phyloP scores from a whole-genome alignment of 306 rosid genomes.

The Prunus mira region DNA sequence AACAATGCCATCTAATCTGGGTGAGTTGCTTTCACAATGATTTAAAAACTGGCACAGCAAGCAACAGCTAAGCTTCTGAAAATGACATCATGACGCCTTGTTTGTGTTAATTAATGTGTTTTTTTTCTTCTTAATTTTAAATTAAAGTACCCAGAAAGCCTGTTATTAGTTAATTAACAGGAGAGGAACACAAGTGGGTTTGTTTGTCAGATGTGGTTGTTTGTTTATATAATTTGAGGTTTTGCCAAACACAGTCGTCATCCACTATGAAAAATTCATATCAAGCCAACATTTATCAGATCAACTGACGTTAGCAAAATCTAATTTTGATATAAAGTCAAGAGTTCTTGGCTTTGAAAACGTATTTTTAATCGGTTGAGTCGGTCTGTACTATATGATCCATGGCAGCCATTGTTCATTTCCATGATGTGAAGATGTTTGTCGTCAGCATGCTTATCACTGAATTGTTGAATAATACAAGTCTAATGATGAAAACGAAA shows the following conservation, averaged over 20 bases:
- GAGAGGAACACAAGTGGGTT: neutral
- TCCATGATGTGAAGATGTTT: neutral
- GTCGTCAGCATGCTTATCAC: neutral
- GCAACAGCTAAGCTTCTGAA: slow-evolving; percentile 41
- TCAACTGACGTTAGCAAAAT: neutral
- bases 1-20: slow-evolving; percentile 20
- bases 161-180: neutral
- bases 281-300: neutral
- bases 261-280: neutral
- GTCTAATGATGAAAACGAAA: neutral
- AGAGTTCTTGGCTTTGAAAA: neutral
- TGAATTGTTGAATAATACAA: neutral
- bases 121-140: neutral
- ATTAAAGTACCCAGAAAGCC: neutral
- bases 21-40: slow-evolving; percentile 39
- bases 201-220: neutral
- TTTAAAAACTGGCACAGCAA: slow-evolving; percentile 5
- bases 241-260: neutral
- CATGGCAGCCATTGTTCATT: too few species aligned
- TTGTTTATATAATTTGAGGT: neutral
- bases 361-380: neutral
- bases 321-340: neutral
- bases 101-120: neutral
- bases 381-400: too few species aligned
- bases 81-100: slow-evolving; percentile 9